These are phyloP conservation scores for Patellifolia procumbens DNA, from an alignment of 179 eudicot species.

Conservation along the genomic window DNA sequence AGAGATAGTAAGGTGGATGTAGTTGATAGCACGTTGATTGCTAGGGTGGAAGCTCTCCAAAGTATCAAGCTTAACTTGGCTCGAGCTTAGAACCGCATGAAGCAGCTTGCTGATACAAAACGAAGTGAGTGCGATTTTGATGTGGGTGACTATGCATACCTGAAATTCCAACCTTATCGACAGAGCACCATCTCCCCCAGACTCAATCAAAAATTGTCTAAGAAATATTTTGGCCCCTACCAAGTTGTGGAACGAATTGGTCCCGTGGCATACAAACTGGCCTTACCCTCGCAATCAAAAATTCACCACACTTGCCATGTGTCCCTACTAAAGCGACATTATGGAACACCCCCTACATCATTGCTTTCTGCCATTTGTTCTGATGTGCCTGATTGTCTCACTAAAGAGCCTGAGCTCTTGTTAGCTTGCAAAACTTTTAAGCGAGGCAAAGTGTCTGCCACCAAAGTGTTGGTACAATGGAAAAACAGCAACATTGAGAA, in stretches of 20 bases:
- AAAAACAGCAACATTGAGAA: too few species aligned
- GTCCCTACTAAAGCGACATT: neutral
- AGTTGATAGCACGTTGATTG: neutral
- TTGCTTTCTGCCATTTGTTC: neutral
- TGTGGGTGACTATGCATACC: conserved; percentile 5
- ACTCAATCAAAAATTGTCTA: neutral
- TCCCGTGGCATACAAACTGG: neutral
- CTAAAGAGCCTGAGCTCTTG: too few species aligned
- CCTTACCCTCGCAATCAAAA: neutral
- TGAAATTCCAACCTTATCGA: conserved; percentile 9
- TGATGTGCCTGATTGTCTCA: too few species aligned
- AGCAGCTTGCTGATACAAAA: neutral
- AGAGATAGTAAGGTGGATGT: neutral
- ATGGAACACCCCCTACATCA: neutral
- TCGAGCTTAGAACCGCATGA: neutral
- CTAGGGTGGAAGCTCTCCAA: neutral
- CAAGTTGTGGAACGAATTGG: neutral
- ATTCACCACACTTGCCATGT: conserved; percentile 24
- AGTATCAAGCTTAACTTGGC: neutral
- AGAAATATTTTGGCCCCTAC: conserved; percentile 17
- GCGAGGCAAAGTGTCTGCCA: too few species aligned
- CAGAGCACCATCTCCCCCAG: neutral
- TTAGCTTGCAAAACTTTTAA: too few species aligned
- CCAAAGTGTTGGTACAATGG: too few species aligned
- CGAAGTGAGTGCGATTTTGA: neutral